Percentiles rank a stretch among this genome's conserved stretches.
phyloP scores from a whole-genome alignment of 2,329 filamentous ascomycete genomes.

The Dendryphion nanum region DNA sequence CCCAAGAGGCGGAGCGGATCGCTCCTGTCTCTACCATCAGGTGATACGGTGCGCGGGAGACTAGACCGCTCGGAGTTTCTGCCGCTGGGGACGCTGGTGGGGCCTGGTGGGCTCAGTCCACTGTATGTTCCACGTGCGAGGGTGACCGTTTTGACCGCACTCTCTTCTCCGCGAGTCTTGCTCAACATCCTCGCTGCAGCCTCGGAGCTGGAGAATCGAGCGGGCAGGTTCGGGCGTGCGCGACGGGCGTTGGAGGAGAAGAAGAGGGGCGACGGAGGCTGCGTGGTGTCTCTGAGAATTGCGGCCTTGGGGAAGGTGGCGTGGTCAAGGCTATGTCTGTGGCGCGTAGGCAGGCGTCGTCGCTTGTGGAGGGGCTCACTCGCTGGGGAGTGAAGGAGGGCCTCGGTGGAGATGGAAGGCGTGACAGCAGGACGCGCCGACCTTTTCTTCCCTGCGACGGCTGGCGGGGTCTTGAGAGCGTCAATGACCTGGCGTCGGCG shows the following conservation, averaged over 20 bases:
- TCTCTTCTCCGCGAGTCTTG: constrained; percentile 51
- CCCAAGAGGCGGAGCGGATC: constrained; percentile 59
- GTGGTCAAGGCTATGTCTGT: constrained; percentile 37
- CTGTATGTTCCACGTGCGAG: constrained; percentile 48
- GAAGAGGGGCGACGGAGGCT: constrained; percentile 53
- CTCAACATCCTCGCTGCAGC: constrained; percentile 59
- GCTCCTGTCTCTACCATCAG: constrained; percentile 50
- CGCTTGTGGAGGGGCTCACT: constrained; percentile 39
- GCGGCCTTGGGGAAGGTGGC: constrained; percentile 27
- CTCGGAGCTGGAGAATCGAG: constrained; percentile 58
- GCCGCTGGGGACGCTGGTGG: constrained; percentile 53
- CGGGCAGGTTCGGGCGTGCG: constrained; percentile 45
- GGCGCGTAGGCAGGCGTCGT: constrained; percentile 23
- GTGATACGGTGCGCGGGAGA: constrained; percentile 49
- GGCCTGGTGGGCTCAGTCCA: constrained; percentile 34
- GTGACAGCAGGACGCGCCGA: constrained; percentile 3
- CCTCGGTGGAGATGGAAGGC: constrained; percentile 8
- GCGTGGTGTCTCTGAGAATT: constrained; percentile 18
- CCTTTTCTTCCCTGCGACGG: constrained; percentile 23
- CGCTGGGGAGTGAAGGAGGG: neutral
- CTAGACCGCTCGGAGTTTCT: constrained; percentile 56
- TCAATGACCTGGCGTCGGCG: constrained; percentile 8
- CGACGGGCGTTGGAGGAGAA: constrained; percentile 50
- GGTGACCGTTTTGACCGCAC: constrained; percentile 52
- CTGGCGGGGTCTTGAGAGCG: constrained; percentile 14